Conservation (phyloP, 371 early-diverging fungal genomes). For the Catenaria anguillulae region DNA sequence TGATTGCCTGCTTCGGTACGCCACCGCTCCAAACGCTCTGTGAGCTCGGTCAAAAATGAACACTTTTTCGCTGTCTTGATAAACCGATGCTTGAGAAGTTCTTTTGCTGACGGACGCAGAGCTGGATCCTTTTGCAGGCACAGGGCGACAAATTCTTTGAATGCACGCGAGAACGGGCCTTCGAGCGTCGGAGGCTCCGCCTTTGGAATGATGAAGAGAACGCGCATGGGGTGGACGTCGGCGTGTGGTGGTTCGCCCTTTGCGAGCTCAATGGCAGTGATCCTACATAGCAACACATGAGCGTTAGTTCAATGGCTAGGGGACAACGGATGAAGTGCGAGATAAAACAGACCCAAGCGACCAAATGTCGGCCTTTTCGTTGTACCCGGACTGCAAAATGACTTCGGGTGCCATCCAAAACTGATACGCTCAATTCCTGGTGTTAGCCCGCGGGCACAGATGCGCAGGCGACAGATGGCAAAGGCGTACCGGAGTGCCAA, state of each 20-base stretch:
- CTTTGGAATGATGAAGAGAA: constrained; percentile 31
- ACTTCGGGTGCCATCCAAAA: constrained; percentile 23
- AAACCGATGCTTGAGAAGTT: constrained; percentile 79
- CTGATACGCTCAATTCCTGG: neutral
- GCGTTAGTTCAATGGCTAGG: too few species aligned
- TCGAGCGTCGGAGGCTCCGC: constrained; percentile 26
- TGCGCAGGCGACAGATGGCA: neutral
- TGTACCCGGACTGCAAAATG: constrained; percentile 37
- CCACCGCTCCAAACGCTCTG: constrained; percentile 31
- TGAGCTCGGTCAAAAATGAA: constrained; percentile 64
- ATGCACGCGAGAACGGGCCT: constrained; percentile 24
- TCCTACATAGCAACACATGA: constrained; percentile 9
- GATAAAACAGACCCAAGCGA: constrained; percentile 39
- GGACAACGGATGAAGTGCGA: neutral
- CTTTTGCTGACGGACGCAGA: constrained; percentile 75
- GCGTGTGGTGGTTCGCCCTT: constrained; percentile 33
- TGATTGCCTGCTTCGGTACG: neutral
- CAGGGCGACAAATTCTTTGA: constrained; percentile 32
- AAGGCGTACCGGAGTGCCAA: constrained; percentile 82
- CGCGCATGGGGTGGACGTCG: constrained; percentile 24
- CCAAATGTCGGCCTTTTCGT: constrained; percentile 51
- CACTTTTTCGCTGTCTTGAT: constrained; percentile 64
- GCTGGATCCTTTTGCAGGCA: constrained; percentile 17
- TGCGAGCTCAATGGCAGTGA: constrained; percentile 44
- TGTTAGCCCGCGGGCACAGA: too few species aligned